A percentile compares a stretch with the other conserved stretches of the same genome.
These are phyloP conservation scores for Paxillus involutus DNA, from an alignment of 768 basidiomycete genomes.

Conservation along the genomic window DNA sequence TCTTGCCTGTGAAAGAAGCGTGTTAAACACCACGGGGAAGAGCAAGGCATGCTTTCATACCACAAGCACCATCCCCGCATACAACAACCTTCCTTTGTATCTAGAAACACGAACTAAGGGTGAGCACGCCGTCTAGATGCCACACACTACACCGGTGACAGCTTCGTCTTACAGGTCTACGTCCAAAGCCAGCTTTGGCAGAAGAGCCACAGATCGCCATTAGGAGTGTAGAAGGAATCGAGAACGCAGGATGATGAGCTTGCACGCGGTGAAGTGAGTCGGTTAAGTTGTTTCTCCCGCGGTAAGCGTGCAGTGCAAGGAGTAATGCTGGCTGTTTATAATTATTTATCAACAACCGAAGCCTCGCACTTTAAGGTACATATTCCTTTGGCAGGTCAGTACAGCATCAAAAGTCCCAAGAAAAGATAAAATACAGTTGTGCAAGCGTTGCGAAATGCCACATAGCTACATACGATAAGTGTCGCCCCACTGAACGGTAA, in stretches of 20 bases:
- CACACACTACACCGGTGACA: constrained; percentile 2
- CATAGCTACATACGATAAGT: constrained; percentile 19
- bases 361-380: no score
- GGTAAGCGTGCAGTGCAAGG: no score
- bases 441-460: constrained; percentile 4
- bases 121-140: constrained; percentile 11
- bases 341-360: constrained; percentile 18
- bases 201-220: constrained; percentile 64
- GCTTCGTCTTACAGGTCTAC: constrained; percentile 28
- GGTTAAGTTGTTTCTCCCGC: no score
- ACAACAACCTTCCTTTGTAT: constrained; percentile 74
- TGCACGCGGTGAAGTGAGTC: background rate
- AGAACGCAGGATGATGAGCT: background rate
- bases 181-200: constrained; percentile 53
- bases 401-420: constrained; percentile 10
- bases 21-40: constrained; percentile 11
- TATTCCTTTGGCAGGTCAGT: no score
- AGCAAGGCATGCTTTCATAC: constrained; percentile 35
- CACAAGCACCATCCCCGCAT: constrained; percentile 96
- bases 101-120: constrained; percentile 26
- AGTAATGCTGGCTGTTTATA: constrained; percentile 12
- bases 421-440: constrained; percentile 18
- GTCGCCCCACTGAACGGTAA: constrained; percentile 2
- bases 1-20: constrained; percentile 57
- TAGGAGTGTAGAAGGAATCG: constrained; percentile 9